Conservation (phyloP, 192 early-diverging fungal species). For the Linnemannia elongata region DNA sequence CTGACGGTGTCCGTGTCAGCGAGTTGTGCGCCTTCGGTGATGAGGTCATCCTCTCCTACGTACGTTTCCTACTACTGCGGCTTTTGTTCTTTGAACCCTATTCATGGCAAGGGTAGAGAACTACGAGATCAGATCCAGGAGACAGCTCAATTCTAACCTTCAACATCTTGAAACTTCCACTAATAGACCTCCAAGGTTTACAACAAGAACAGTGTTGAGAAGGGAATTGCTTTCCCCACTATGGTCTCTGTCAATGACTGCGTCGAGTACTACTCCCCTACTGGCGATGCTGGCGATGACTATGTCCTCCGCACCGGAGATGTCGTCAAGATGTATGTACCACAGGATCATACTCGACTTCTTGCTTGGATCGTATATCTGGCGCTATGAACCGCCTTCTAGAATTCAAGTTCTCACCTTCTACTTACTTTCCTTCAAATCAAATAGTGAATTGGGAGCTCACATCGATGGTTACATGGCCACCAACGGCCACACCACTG, state of each 20-base stretch:
- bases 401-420: not conserved
- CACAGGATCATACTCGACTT: not conserved
- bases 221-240: slow-evolving; percentile 89
- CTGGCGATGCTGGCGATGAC: slow-evolving; percentile 68
- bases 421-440: not conserved
- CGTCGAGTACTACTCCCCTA: slow-evolving; percentile 84
- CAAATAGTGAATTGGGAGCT: slow-evolving; percentile 80
- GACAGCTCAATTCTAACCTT: not conserved
- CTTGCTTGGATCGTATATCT: not conserved
- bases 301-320: slow-evolving; percentile 78
- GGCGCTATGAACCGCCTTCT: not conserved
- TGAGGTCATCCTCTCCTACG: slow-evolving; percentile 70
- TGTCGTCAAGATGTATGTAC: slow-evolving; percentile 85
- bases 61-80: slow-evolving; percentile 27
- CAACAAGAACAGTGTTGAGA: slow-evolving; percentile 70
- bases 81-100: not conserved
- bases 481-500: slow-evolving; percentile 84
- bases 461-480: slow-evolving; percentile 95
- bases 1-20: slow-evolving; percentile 71
- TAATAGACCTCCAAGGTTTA: slow-evolving; percentile 69
- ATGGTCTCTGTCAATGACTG: slow-evolving; percentile 85
- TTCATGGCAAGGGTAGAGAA: not conserved
- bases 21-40: slow-evolving; percentile 80
- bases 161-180: not conserved
- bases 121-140: not conserved